These are phyloP conservation scores for Chytriomyces hyalinus DNA, from an alignment of 192 early-diverging fungal species.

Conservation along the genomic window DNA sequence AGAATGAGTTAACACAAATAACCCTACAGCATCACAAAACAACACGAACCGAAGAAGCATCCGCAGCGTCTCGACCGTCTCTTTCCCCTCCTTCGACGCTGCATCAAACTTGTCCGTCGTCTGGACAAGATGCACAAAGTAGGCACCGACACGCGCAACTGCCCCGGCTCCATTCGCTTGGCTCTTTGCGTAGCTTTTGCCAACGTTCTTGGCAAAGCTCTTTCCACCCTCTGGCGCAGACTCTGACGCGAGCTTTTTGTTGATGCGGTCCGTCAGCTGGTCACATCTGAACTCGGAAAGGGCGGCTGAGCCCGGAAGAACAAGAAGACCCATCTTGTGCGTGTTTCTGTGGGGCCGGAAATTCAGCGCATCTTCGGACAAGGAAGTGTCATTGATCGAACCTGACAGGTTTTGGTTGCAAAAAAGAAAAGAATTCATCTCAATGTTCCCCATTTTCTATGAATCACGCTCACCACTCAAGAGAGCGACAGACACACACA, in stretches of 20 bases:
- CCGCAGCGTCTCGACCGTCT: constrained; percentile 39
- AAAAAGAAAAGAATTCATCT: too few species aligned
- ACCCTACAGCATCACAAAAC: too few species aligned
- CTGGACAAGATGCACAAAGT: constrained; percentile 81
- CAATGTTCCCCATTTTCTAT: too few species aligned
- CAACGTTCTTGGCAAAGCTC: background rate
- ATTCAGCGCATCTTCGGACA: too few species aligned
- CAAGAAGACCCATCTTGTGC: constrained; percentile 62
- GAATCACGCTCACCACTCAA: too few species aligned
- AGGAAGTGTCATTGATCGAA: too few species aligned
- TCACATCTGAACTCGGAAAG: constrained; percentile 77
- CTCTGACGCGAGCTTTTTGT: constrained; percentile 58
- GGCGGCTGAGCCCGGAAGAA: constrained; percentile 83
- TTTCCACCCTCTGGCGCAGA: constrained; percentile 12
- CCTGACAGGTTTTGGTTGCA: too few species aligned
- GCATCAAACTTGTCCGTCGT: constrained; percentile 38
- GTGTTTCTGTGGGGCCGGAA: too few species aligned
- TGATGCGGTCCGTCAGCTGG: constrained; percentile 64
- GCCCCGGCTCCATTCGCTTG: background rate
- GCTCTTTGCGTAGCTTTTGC: background rate
- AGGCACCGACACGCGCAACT: constrained; percentile 53
- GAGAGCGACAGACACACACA: too few species aligned
- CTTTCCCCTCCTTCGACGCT: background rate
- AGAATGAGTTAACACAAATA: too few species aligned
- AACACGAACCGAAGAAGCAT: constrained; percentile 32